Evolutionary conservation across 2,329 filamentous ascomycete species (phyloP).

Genomic region (Colletotrichum abscissum): DNA sequence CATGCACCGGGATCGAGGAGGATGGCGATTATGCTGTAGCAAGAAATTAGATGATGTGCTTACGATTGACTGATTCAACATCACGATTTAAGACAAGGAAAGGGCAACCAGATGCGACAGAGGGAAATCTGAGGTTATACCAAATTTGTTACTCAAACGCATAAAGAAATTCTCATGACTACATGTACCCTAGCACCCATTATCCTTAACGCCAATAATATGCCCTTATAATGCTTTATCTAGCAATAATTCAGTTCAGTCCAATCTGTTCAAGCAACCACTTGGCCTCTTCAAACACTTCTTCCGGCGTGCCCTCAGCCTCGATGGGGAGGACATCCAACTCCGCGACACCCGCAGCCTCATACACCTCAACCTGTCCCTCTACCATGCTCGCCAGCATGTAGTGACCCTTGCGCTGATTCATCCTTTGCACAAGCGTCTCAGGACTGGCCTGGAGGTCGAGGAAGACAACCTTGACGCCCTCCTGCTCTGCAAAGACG

Average conservation of each 20-base stretch:
- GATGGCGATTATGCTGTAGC: not conserved
- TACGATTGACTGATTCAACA: not conserved
- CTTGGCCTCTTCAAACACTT: conserved; percentile 37
- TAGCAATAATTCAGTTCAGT: not conserved
- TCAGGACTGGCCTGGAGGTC: conserved; percentile 47
- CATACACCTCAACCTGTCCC: conserved; percentile 46
- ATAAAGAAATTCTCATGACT: not conserved
- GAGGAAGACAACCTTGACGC: conserved; percentile 45
- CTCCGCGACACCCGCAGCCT: conserved; percentile 43
- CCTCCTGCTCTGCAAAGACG: conserved; percentile 22
- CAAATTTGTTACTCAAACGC: not conserved
- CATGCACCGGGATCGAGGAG: conserved; percentile 4
- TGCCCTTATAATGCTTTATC: not conserved
- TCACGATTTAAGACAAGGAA: not conserved
- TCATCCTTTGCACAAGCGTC: conserved; percentile 42
- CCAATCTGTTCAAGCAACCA: conserved; percentile 35
- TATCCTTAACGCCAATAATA: conserved; percentile 11
- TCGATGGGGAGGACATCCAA: conserved; percentile 48
- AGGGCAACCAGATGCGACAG: not conserved
- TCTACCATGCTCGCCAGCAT: conserved; percentile 50
- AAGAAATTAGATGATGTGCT: not conserved
- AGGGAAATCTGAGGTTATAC: not conserved
- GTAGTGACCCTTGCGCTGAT: conserved; percentile 46
- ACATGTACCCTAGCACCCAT: not conserved
- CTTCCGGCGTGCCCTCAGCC: conserved; percentile 26